Base-by-base conservation (phyloP, 2,329 filamentous ascomycete species). In the Didymella pomorum region DNA sequence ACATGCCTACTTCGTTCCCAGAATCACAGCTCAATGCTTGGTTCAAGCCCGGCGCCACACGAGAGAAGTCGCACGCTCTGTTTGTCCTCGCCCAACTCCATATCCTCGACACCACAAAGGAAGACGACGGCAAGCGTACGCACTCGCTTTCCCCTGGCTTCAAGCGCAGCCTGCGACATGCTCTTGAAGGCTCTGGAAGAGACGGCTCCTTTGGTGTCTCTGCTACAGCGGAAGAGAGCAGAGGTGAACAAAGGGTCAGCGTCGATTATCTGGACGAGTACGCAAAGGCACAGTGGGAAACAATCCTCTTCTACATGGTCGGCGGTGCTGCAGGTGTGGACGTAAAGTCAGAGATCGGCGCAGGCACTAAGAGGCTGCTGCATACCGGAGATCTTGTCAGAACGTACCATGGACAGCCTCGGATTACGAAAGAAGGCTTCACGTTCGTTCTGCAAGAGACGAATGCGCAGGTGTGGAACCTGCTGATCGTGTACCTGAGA, bases 391-490 rank as follows among this genome's bases (percentile, higher is more conserved):
- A 89, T 51, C 86, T 98, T 9, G 93, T 99, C 20, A 88, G 92
- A 72, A 78, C 81, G 8, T 77, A 78, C 33, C 79, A 81, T 43
- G 78, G 79, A 23, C 76, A 79, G 53, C 83, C 92, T 10, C 87
- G 86, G 52, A 99, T 99, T 69, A 99, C 95, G 0, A 89, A 97
- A 73, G 88, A 91, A 2, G 95, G 95, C 8, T 99, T 99, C 74
- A 93, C 92, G 0, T 99, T 99, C 71, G 82, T 99, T 56, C 83
- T 99, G 9, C 94, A 98, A 71, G 94, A 97, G 72, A 89, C 94
- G 58, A 98, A 97, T 75, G 93, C 94, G 0, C 95, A 99, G 77
- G 93, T 99, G 33, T 99, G 95, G 95, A 95, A 93, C 25, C 82
- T 99, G 45, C 83, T 99, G 33, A 89, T 99, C 28, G 88, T 97